phyloP scores from a whole-genome alignment of 306 rosid genomes.

The Albizia julibrissin region DNA sequence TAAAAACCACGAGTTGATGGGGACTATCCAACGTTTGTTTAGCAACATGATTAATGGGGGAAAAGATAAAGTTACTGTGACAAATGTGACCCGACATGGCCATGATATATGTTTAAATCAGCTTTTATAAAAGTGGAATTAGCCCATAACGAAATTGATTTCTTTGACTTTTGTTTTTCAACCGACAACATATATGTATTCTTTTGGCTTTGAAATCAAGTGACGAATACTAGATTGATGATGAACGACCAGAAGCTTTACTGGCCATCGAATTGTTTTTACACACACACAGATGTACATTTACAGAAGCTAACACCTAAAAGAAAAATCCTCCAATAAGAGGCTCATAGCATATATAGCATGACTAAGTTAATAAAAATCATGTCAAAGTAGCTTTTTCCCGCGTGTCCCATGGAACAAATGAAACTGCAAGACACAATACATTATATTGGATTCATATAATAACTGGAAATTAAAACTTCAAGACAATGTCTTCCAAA shows the following conservation, averaged over 20 bases:
- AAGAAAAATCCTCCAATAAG: background rate
- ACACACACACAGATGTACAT: background rate
- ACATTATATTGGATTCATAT: background rate
- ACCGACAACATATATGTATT: background rate
- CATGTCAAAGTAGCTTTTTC: background rate
- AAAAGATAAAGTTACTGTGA: background rate
- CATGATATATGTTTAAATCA: slow-evolving; percentile 20
- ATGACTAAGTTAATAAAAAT: background rate
- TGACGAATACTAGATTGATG: slow-evolving; percentile 12
- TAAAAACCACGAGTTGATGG: background rate
- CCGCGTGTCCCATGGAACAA: background rate
- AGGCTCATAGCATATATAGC: background rate
- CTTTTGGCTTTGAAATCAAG: slow-evolving; percentile 44
- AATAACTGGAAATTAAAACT: background rate
- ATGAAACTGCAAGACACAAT: background rate
- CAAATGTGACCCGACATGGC: slow-evolving; percentile 24
- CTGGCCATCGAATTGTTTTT: background rate
- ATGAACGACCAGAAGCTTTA: slow-evolving; percentile 13
- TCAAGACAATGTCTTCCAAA: too few relatives aligned
- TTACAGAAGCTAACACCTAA: background rate
- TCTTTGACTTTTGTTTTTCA: slow-evolving; percentile 34
- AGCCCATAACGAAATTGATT: slow-evolving; percentile 20
- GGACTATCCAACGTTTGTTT: background rate
- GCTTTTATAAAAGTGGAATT: slow-evolving; percentile 40
- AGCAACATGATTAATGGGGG: background rate